Conservation (phyloP, 139 green algal species). For the Nannochloris sp. region DNA sequence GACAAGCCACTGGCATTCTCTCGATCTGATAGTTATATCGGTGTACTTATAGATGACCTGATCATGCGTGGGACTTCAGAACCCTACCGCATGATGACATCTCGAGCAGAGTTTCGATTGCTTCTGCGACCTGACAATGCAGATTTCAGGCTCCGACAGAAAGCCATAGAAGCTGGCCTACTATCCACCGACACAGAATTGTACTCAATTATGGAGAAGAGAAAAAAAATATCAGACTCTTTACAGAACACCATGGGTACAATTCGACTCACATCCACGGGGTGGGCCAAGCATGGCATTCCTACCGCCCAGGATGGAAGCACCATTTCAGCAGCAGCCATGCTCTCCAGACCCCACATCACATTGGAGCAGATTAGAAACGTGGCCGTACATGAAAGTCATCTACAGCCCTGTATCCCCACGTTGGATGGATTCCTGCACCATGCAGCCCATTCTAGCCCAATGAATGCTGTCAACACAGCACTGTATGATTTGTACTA, state of each 20-base stretch:
- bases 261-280: conserved; percentile 12
- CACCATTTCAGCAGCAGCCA: conserved; percentile 17
- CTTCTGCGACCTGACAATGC: conserved; percentile 46
- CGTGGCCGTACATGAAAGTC: background rate
- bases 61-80: conserved; percentile 34
- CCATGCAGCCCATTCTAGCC: background rate
- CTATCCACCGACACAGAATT: conserved; percentile 7
- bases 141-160: conserved; percentile 36
- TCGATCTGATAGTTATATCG: conserved; percentile 35
- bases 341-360: conserved; percentile 22
- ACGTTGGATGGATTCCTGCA: background rate
- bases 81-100: conserved; percentile 51
- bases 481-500: conserved; percentile 45
- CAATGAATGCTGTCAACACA: conserved; percentile 11
- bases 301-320: conserved; percentile 19
- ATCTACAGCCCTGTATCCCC: background rate
- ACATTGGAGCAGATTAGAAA: conserved; percentile 15
- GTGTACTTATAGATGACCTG: conserved; percentile 49
- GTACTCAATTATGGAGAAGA: background rate
- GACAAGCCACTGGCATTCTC: conserved; percentile 27
- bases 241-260: conserved; percentile 11
- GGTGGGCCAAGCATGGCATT: conserved; percentile 27
- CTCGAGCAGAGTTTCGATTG: conserved; percentile 46
- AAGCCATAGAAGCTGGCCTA: conserved; percentile 31
- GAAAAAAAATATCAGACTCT: background rate